Base-by-base conservation (phyloP, 257 asterid species). In the Capsicum rhomboideum region DNA sequence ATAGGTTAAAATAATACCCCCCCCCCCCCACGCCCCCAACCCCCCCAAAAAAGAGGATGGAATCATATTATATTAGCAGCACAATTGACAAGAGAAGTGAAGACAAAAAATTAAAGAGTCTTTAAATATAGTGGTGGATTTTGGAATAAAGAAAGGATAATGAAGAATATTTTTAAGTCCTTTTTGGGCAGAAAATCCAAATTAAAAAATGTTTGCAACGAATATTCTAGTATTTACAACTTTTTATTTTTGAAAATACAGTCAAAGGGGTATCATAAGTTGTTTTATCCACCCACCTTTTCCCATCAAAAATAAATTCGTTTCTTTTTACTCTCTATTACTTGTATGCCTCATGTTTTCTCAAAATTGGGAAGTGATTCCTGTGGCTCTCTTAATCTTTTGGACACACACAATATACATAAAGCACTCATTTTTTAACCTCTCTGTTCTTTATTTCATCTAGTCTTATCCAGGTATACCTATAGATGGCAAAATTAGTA, bases 111-210 rank as follows among this genome's bases (percentile, higher is more conserved):
- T 80, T 78, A 85, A 86, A 89, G 88, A 61, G 81, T 78, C 89
- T 88, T 88, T 87, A 75, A 82, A 31, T 37, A 84, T 56, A 81
- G 83, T 72, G 80, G 86, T 87, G 83, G 86, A 90, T 71, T 82
- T 88, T 82, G 85, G 95, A 92, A 92, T 92, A 88, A 74, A 74
- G 88, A 87, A 84, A 81, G 83, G 90, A 90, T 89, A 87, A 86
- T 88, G 88, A 88, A 66, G 93, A 91, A 93, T 75, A 75, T 75
- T 75, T 74, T 88, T 90, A 90, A 89, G 90, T 80, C 16, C 8
- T 42, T 72, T 74, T 44, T 28, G 40, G 17, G 4, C 6, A 21
- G 6, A 23, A 61, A 61, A 64, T 64, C 11, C 72, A 64, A 49
- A 52, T 4, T 12, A 14, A 49, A 49, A 75, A 26, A 16, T 21